Conservation (phyloP, 805 yeast species). For the Diddensiella santjacobensis region DNA sequence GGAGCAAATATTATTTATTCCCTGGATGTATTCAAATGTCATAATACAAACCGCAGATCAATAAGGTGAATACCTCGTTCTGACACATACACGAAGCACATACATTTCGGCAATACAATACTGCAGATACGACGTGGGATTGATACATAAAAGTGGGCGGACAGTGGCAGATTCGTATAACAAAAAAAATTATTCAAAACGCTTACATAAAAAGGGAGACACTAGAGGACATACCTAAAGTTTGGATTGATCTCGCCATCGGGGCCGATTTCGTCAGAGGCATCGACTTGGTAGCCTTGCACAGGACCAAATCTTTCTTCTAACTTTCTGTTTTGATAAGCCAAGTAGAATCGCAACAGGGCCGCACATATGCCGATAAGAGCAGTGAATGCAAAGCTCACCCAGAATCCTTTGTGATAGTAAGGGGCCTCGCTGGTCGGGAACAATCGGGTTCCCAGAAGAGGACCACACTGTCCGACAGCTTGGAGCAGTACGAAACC, state of each 20-base stretch:
- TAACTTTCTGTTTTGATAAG: slow-evolving; percentile 19
- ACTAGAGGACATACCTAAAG: slow-evolving; percentile 13
- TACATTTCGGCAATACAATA: too few relatives aligned
- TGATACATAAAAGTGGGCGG: too few relatives aligned
- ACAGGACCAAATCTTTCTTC: slow-evolving; percentile 23
- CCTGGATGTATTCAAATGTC: too few relatives aligned
- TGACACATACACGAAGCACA: too few relatives aligned
- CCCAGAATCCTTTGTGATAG: slow-evolving; percentile 26
- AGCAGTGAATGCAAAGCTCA: slow-evolving; percentile 21
- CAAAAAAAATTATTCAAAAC: too few relatives aligned
- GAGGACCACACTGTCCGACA: slow-evolving; percentile 34
- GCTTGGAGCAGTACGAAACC: slow-evolving; percentile 30
- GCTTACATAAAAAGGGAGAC: too few relatives aligned
- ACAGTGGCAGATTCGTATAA: too few relatives aligned
- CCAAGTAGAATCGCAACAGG: slow-evolving; percentile 12
- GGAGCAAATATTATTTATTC: too few relatives aligned
- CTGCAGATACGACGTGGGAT: too few relatives aligned
- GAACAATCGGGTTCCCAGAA: slow-evolving; percentile 31
- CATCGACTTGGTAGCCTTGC: slow-evolving; percentile 8
- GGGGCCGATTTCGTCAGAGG: slow-evolving; percentile 6
- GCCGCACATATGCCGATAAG: slow-evolving; percentile 18
- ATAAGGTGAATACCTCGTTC: too few relatives aligned
- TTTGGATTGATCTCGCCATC: slow-evolving; percentile 14
- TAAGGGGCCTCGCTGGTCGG: slow-evolving; percentile 26
- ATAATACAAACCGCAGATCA: too few relatives aligned